Base-by-base conservation (phyloP, 1,284 basidiomycete species). In the Cutaneotrichosporon cutaneum region DNA sequence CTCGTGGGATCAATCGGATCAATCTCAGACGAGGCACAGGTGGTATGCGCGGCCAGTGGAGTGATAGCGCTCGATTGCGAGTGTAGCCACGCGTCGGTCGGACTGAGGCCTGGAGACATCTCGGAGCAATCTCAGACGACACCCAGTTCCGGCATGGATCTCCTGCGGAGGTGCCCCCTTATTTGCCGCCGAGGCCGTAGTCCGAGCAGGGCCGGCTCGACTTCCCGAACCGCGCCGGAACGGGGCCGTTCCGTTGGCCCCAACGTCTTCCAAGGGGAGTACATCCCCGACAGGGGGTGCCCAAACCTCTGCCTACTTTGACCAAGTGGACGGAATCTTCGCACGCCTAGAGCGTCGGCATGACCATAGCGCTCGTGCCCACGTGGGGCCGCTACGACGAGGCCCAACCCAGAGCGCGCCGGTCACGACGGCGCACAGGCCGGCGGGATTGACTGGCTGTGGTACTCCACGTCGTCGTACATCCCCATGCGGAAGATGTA, bases 341-440 rank as follows among this genome's bases (percentile, higher is more conserved):
- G 39, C 30, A 53, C 11, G 67, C 67, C 24, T 54, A 65, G 2
- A 27, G 21, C 2, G 53, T 64, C 22, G 67, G 55, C 39, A 67
- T 68, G 48, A 51, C 56, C n/a, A 50, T 66, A 42, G 26, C 53
- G 3, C 58, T 69, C 24, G 59, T 67, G 7, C 68, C 68, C 3
- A 62, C 64, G 0, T 70, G 69, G 69, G 69, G 64, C 2, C 39
- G 65, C 3, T 70, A 66, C 44, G 55, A 69, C 36, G 67, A 63
- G 36, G 26, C 42, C 42, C n/a, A 44, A 21, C n/a, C 42, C 42
- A 6, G 26, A 18, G 18, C 51, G 11, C 6, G 32, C 7, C 18
- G 52, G n/a, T 14, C 13, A 14, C 35, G 32, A 16, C 18, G 26
- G 11, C 33, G 21, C n/a, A 13, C 32, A 30, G 22, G 27, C 9